Percentiles rank a stretch among this genome's conserved stretches.
phyloP scores from a whole-genome alignment of 208 protist species.

The Acanthamoeba triangularis region DNA sequence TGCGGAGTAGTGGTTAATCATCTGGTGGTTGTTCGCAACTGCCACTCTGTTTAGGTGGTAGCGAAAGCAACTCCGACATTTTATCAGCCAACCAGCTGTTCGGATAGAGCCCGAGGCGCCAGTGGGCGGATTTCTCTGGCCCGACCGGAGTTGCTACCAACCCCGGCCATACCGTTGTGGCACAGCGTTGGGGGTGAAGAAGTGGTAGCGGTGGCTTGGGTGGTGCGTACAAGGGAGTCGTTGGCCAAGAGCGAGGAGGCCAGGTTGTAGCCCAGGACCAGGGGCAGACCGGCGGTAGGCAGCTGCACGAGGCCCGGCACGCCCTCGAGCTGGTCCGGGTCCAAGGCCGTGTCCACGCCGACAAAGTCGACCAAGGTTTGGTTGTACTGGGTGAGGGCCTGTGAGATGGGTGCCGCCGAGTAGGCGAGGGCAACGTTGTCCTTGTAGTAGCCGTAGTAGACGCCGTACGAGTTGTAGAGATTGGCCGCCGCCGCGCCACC shows the following conservation, averaged over 20 bases:
- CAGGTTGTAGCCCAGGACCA: slow-evolving; percentile 3
- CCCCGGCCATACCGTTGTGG: too few relatives aligned
- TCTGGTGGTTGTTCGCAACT: too few relatives aligned
- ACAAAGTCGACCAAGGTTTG: slow-evolving; percentile 19
- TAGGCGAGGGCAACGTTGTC: slow-evolving; percentile 29
- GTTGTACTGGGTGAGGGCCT: neutral
- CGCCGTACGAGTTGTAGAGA: slow-evolving; percentile 13
- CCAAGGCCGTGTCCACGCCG: neutral
- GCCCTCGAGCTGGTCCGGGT: neutral
- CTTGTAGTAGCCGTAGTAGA: slow-evolving; percentile 46
- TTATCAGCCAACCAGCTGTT: too few relatives aligned
- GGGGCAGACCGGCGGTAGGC: neutral
- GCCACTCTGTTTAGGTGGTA: too few relatives aligned
- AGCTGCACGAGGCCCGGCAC: slow-evolving; percentile 11
- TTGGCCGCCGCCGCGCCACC: neutral
- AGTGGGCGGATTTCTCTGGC: neutral
- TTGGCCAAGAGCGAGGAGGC: neutral
- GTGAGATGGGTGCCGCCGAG: neutral
- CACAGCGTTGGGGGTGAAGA: neutral
- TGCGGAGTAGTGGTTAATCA: too few relatives aligned
- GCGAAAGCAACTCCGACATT: too few relatives aligned
- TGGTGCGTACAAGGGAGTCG: neutral
- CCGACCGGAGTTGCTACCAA: neutral
- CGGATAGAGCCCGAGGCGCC: neutral
- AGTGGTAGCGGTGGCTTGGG: neutral